phyloP scores from a whole-genome alignment of 2,329 filamentous ascomycete genomes.

The Fusarium tupiense region DNA sequence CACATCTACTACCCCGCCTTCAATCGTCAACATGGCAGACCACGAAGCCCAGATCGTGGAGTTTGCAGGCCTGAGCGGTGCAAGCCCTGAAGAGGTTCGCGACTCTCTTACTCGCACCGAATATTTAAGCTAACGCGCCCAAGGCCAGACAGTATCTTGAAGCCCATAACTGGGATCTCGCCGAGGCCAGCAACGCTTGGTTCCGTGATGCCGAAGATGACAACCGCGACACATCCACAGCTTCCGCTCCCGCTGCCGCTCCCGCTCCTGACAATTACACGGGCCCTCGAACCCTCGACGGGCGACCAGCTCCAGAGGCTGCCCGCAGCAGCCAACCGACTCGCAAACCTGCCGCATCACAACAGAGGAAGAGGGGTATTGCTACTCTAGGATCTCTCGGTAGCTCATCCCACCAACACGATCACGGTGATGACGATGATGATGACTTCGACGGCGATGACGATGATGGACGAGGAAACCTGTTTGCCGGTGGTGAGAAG shows the following conservation, averaged over 20 bases:
- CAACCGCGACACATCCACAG: constrained; percentile 55
- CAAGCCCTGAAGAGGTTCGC: constrained; percentile 43
- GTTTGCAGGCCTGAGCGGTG: constrained; percentile 43
- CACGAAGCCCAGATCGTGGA: constrained; percentile 43
- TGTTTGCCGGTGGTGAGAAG: constrained; percentile 88
- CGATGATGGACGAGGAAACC: constrained; percentile 69
- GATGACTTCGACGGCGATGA: constrained; percentile 66
- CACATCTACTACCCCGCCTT: constrained; percentile 36
- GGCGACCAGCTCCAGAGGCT: constrained; percentile 63
- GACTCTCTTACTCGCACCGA: rapidly evolving
- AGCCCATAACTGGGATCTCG: constrained; percentile 73
- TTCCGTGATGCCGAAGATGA: constrained; percentile 64
- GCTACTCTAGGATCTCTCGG: constrained; percentile 68
- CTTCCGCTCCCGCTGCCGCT: constrained; percentile 44
- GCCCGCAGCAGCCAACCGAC: constrained; percentile 42
- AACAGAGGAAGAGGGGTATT: constrained; percentile 67
- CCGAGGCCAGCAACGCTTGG: constrained; percentile 69
- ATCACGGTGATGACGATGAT: constrained; percentile 69
- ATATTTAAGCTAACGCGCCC: background rate
- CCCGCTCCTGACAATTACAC: constrained; percentile 58
- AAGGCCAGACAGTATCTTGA: constrained; percentile 75
- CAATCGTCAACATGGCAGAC: constrained; percentile 45
- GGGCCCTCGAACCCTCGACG: constrained; percentile 70
- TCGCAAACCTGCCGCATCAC: constrained; percentile 50
- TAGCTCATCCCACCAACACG: constrained; percentile 58